These are phyloP conservation scores for Eruca vesicaria DNA, from an alignment of 441 rosid genomes.

Conservation along the genomic window DNA sequence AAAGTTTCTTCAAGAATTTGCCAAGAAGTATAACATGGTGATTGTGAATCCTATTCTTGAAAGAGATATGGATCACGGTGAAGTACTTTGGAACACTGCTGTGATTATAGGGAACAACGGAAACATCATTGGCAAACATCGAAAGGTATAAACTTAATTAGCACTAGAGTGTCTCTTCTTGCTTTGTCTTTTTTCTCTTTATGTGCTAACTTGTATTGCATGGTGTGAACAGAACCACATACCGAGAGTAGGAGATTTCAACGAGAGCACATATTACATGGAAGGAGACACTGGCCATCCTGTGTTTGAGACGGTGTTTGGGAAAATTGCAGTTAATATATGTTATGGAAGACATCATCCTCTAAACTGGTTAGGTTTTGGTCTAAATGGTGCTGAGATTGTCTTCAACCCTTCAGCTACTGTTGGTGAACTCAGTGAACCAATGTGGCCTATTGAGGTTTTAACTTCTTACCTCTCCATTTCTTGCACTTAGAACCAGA, in stretches of 20 bases:
- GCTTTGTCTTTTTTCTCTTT: background rate
- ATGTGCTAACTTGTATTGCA: slow-evolving; percentile 20
- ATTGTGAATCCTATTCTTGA: slow-evolving; percentile 88
- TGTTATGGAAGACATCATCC: slow-evolving; percentile 99
- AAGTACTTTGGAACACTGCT: slow-evolving; percentile 91
- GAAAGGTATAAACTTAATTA: slow-evolving; percentile 60
- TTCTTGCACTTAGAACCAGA: too few relatives aligned
- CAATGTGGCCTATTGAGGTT: slow-evolving; percentile 99
- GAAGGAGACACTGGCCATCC: slow-evolving; percentile 98
- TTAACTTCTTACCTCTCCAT: background rate
- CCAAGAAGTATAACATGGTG: slow-evolving; percentile 82
- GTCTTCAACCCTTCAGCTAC: slow-evolving; percentile 99
- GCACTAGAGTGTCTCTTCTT: too few relatives aligned
- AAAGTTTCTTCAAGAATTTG: slow-evolving; percentile 74
- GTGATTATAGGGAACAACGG: slow-evolving; percentile 88
- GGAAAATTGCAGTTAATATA: slow-evolving; percentile 83
- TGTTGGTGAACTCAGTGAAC: slow-evolving; percentile 94
- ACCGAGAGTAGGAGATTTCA: slow-evolving; percentile 96
- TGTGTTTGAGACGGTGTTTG: slow-evolving; percentile 89
- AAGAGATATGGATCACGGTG: slow-evolving; percentile 89
- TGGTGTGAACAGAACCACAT: slow-evolving; percentile 79
- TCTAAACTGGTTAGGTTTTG: slow-evolving; percentile 95
- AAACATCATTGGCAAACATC: slow-evolving; percentile 90
- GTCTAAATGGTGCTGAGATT: slow-evolving; percentile 94
- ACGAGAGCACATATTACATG: slow-evolving; percentile 97